phyloP scores from a whole-genome alignment of 129 eudicot species.

The Flaveria ramosissima region DNA sequence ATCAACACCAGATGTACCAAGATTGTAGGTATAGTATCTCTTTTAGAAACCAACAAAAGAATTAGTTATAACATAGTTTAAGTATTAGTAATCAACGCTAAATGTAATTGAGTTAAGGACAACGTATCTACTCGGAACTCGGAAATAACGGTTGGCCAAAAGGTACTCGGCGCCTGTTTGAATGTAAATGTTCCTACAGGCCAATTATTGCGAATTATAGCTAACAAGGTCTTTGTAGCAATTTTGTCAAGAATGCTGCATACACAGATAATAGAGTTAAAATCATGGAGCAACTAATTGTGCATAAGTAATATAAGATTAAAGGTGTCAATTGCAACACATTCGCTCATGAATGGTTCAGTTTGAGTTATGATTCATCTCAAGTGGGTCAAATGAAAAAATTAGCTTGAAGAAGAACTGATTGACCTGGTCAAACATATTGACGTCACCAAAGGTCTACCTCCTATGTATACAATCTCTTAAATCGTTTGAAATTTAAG shows the following conservation, averaged over 20 bases:
- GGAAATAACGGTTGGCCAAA: conserved; percentile 15
- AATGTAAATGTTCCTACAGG: conserved; percentile 24
- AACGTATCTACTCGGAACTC: conserved; percentile 18
- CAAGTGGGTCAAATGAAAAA: neutral
- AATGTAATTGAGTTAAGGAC: conserved; percentile 1
- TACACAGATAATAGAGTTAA: neutral
- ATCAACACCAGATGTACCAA: neutral
- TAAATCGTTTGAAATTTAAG: neutral
- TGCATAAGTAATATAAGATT: neutral
- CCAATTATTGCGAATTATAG: conserved; percentile 26
- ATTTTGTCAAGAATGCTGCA: conserved; percentile 17
- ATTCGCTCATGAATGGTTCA: neutral
- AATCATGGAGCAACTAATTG: neutral
- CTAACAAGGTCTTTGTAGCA: conserved; percentile 31
- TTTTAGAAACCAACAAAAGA: conserved; percentile 16
- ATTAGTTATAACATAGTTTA: conserved; percentile 6
- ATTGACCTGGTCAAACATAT: neutral
- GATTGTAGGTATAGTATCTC: conserved; percentile 18
- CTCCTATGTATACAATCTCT: neutral
- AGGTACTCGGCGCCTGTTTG: neutral
- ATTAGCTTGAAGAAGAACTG: neutral
- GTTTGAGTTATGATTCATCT: neutral
- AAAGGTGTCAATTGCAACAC: neutral
- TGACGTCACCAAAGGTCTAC: neutral
- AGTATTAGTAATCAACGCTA: neutral